Evolutionary conservation across 495 filamentous ascomycete species (phyloP), one percentile per base, ranked within the genome.

Genomic region (Amphirosellinia nigrospora): DNA sequence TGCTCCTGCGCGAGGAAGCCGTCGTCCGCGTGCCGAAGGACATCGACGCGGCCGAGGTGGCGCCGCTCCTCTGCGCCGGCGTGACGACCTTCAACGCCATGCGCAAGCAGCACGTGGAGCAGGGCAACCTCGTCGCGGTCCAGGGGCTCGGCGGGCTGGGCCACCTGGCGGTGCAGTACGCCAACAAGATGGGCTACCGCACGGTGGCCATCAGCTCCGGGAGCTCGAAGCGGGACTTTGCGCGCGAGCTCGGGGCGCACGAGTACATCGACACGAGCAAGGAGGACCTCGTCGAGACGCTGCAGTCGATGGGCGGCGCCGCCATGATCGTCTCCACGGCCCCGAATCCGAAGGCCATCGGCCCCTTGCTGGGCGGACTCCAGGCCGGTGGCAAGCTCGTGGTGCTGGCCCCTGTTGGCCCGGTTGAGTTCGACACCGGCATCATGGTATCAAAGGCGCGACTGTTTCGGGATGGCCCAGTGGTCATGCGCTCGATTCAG

Each of bases 31-130:
- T 93, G 55, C 90, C 90, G 6, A 69, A 77, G 7, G 80, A 87
- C 56, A 78, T 87, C 38, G 83, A 90, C 72, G 83, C 90, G 0
- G 89, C 85, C 11, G 81, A 88, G 69, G 87, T 84, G 65, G 90
- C 90, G 0, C 90, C 91, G 0, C 84, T 92, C 16, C 86, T 93
- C 26, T 93, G 91, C 79, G 90, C 91, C 2, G 91, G 90, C 59
- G 85, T 92, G 56, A 91, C 90, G 32, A 87, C 89, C 43, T 93
- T 92, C 86, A 92, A 92, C 80, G 84, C 84, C 6, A 88, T 93
- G 55, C 86, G 90, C 28, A 84, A 86, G 53, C 85, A 89, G 83
- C 79, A 86, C 48, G 80, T 92, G 50, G 73, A 80, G 19, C 80
- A 82, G 0, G 90, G 90, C 38, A 84, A 83, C 43, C 79, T 83